Evolutionary conservation across 1,139 yeast species (phyloP).

Genomic region (Ashbya aceris): DNA sequence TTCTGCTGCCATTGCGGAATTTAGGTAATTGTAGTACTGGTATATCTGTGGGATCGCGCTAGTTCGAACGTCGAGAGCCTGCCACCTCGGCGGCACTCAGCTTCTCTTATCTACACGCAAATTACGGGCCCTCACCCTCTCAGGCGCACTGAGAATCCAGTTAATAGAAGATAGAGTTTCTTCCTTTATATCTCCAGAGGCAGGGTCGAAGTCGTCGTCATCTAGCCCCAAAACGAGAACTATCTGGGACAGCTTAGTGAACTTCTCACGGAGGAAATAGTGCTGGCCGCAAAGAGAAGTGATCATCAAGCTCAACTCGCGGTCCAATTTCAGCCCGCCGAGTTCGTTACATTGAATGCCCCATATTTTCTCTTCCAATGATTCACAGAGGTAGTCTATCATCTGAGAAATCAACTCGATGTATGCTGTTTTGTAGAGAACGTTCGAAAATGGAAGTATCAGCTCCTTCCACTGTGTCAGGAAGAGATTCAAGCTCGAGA

Average conservation of each 20-base stretch:
- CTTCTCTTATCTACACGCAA: slow-evolving; percentile 38
- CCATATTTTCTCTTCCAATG: slow-evolving; percentile 64
- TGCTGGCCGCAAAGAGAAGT: slow-evolving; percentile 52
- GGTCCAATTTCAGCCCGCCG: slow-evolving; percentile 78
- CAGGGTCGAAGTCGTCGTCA: slow-evolving; percentile 56
- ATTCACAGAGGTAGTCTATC: slow-evolving; percentile 41
- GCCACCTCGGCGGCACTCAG: no score
- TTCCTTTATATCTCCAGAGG: slow-evolving; percentile 27
- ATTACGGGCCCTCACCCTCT: slow-evolving; percentile 50
- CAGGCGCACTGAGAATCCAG: slow-evolving; percentile 77
- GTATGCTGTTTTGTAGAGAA: slow-evolving; percentile 43
- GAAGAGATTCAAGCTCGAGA: slow-evolving; percentile 37
- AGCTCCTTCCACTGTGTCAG: slow-evolving; percentile 54
- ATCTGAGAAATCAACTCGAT: slow-evolving; percentile 42
- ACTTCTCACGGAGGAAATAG: slow-evolving; percentile 68
- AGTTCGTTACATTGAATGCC: slow-evolving; percentile 63
- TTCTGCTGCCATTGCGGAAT: no score
- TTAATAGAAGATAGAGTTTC: slow-evolving; percentile 44
- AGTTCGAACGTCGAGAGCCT: no score
- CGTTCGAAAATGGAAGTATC: slow-evolving; percentile 56
- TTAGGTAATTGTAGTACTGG: no score
- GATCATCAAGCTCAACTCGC: slow-evolving; percentile 69
- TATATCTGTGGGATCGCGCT: no score
- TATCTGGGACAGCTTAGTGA: slow-evolving; percentile 73
- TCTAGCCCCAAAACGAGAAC: slow-evolving; percentile 77